Percentiles rank a stretch among this genome's conserved stretches.
Evolutionary conservation across 1,139 yeast species (phyloP).

Genomic region (Debaryomyces fabryi): DNA sequence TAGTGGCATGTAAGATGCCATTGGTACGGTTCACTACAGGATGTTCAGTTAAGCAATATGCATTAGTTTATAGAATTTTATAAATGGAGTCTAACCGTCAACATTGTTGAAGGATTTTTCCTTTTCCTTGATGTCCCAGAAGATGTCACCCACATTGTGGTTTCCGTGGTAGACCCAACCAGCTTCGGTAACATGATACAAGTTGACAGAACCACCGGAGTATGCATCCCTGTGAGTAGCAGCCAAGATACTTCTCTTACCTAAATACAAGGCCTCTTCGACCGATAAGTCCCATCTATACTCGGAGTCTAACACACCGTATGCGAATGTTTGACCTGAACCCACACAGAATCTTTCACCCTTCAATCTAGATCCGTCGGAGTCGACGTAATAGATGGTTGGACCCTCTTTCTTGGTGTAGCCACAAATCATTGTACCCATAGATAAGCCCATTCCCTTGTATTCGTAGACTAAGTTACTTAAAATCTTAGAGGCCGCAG

Average conservation of each 20-base stretch:
- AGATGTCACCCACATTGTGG: conserved; percentile 85
- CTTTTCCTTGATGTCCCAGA: conserved; percentile 88
- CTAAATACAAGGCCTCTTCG: conserved; percentile 92
- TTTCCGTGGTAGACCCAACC: conserved; percentile 98
- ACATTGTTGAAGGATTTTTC: conserved; percentile 94
- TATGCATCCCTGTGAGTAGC: conserved; percentile 99
- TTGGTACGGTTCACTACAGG: not conserved
- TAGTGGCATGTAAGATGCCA: no score
- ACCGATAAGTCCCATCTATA: conserved; percentile 87
- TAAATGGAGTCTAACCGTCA: conserved; percentile 44
- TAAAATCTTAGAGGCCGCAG: conserved; percentile 94
- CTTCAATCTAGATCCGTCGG: conserved; percentile 93
- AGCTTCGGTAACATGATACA: conserved; percentile 87
- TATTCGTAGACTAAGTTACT: conserved; percentile 89
- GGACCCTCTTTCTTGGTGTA: conserved; percentile 95
- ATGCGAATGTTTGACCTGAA: conserved; percentile 99
- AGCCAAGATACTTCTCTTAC: conserved; percentile 93
- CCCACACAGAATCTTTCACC: conserved; percentile 98
- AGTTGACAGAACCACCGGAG: conserved; percentile 95
- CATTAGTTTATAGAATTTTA: not conserved
- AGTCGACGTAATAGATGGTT: conserved; percentile 91
- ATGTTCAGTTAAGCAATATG: not conserved
- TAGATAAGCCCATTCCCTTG: conserved; percentile 97
- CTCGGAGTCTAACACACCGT: conserved; percentile 94
- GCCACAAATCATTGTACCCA: conserved; percentile 99